Evolutionary conservation across 768 basidiomycete species (phyloP).

Genomic region (Fomitopsis serialis): DNA sequence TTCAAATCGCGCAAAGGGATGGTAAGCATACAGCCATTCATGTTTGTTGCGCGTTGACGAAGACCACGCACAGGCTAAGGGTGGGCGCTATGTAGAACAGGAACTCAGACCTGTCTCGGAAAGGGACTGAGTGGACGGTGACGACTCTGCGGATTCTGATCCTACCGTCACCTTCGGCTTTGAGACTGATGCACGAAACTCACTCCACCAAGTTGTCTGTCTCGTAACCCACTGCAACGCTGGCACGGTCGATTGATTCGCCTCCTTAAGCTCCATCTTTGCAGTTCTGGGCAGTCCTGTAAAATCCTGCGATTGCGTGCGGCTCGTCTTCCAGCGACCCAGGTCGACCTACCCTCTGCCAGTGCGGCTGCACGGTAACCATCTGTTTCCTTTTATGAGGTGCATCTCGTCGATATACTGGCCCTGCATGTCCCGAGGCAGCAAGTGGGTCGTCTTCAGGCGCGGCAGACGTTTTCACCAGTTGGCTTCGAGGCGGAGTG

Average conservation of each 20-base stretch:
- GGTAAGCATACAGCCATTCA: too few species aligned
- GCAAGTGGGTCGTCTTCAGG: constrained; percentile 31
- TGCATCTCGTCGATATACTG: constrained; percentile 41
- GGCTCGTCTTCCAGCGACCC: constrained; percentile 29
- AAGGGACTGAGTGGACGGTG: constrained; percentile 12
- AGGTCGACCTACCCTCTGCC: constrained; percentile 23
- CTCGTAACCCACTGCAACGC: constrained; percentile 18
- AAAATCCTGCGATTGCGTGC: constrained; percentile 21
- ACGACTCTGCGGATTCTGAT: constrained; percentile 6
- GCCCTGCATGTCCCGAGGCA: constrained; percentile 27
- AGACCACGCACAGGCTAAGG: too few species aligned
- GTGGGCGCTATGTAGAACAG: constrained; percentile 7
- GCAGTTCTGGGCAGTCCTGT: constrained; percentile 19
- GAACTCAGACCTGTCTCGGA: constrained; percentile 3
- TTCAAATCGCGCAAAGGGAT: too few species aligned
- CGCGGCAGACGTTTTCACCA: constrained; percentile 34
- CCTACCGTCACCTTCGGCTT: too few species aligned
- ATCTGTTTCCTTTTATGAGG: constrained; percentile 40
- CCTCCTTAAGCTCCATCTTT: constrained; percentile 8
- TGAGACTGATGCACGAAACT: constrained; percentile 5
- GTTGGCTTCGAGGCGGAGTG: constrained; percentile 45
- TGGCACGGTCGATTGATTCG: constrained; percentile 11
- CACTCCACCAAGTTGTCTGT: constrained; percentile 18
- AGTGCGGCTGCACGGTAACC: constrained; percentile 40
- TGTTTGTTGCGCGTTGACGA: too few species aligned